Conservation (phyloP, 208 protist species). For the Acanthamoeba lenticulata region DNA sequence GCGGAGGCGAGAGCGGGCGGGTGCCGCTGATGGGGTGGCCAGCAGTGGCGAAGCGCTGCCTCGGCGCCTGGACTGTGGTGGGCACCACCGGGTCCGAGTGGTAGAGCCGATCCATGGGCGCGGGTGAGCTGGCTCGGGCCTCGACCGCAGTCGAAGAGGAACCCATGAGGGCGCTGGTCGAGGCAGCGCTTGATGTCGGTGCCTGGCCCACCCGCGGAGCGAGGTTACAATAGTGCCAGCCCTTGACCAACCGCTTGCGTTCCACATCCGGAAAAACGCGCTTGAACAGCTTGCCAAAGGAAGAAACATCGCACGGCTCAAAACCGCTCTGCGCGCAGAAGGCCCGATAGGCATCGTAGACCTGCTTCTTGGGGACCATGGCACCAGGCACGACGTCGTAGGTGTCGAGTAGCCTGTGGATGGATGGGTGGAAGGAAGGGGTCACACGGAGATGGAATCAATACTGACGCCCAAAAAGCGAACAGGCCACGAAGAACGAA, state of each 20-base stretch:
- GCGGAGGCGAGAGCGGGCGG: not conserved
- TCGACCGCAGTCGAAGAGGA: not conserved
- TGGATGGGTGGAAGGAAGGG: not conserved
- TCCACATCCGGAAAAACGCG: slow-evolving; percentile 9
- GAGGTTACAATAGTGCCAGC: slow-evolving; percentile 38
- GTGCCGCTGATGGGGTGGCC: not conserved
- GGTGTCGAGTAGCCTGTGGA: not conserved
- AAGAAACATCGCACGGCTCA: not conserved
- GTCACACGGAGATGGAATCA: no score
- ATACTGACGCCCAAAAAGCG: not conserved
- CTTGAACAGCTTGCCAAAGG: slow-evolving; percentile 50
- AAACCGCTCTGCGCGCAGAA: not conserved
- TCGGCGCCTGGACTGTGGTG: not conserved
- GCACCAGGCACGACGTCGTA: not conserved
- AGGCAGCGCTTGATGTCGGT: not conserved
- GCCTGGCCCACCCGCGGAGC: not conserved
- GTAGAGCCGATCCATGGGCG: not conserved
- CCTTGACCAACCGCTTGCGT: slow-evolving; percentile 20
- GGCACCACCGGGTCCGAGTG: slow-evolving; percentile 28
- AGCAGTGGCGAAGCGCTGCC: not conserved
- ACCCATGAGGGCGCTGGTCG: not conserved
- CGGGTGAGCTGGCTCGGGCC: not conserved
- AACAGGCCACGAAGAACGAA: not conserved
- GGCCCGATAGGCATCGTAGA: slow-evolving; percentile 20
- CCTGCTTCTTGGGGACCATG: slow-evolving; percentile 44